Evolutionary conservation across 108 stramenopile species (phyloP).

Genomic region (Hondaea fermentalgiana): DNA sequence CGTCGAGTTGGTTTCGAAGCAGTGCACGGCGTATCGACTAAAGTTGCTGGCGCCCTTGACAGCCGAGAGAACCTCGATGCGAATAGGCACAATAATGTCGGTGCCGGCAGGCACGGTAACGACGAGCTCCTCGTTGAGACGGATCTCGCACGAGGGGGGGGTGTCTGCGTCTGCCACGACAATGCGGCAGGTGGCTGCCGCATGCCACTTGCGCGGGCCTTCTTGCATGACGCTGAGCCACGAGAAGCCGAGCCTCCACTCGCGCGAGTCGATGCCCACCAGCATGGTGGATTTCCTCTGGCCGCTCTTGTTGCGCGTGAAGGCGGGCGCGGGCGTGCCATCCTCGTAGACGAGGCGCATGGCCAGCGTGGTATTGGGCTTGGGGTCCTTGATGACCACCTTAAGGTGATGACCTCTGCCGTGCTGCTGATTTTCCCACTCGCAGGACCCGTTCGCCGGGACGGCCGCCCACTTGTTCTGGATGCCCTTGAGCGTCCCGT

Average conservation of each 20-base stretch:
- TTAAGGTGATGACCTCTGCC: neutral
- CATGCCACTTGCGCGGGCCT: constrained; percentile 6
- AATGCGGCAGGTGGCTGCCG: neutral
- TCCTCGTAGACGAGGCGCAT: neutral
- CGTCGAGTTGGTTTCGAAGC: neutral
- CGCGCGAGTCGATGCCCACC: constrained; percentile 5
- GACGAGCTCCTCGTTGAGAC: neutral
- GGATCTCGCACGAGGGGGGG: neutral
- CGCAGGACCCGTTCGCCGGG: neutral
- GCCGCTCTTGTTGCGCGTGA: neutral
- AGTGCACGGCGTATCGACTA: neutral
- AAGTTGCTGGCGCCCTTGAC: constrained; percentile 13
- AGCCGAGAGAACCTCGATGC: constrained; percentile 9
- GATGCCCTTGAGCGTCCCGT: constrained; percentile 4
- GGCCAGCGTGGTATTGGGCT: neutral
- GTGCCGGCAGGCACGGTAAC: neutral
- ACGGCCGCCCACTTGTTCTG: constrained; percentile 3
- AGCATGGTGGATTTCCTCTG: neutral
- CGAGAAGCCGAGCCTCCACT: neutral
- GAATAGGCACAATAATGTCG: neutral
- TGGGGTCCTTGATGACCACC: neutral
- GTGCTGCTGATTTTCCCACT: constrained; percentile 17
- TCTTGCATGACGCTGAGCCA: neutral
- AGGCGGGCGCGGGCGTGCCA: neutral
- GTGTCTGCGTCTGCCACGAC: neutral